A percentile compares a stretch with the other conserved stretches of the same genome.
phyloP scores from a whole-genome alignment of 163 green algal species.

The Chlamydomonas reinhardtii region DNA sequence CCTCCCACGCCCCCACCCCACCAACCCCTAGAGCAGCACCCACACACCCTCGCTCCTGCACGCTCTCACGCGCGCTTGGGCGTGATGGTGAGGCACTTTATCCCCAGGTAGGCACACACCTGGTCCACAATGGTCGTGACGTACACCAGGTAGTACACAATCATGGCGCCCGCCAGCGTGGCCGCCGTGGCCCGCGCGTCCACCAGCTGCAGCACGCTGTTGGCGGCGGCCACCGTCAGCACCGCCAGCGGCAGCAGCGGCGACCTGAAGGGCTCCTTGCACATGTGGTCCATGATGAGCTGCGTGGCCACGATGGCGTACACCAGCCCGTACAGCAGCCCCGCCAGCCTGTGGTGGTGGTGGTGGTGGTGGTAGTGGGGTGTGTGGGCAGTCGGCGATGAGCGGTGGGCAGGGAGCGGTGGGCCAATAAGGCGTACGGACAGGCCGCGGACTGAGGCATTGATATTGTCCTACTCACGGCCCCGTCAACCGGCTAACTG shows the following conservation, averaged over 20 bases:
- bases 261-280: slow-evolving; percentile 85
- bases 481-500: too few relatives aligned
- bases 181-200: slow-evolving; percentile 56
- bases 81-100: slow-evolving; percentile 86
- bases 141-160: slow-evolving; percentile 82
- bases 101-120: slow-evolving; percentile 83
- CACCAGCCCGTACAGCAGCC: slow-evolving; percentile 38
- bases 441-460: too few relatives aligned
- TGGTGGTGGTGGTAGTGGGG: too few relatives aligned
- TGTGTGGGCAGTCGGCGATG: too few relatives aligned
- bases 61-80: slow-evolving; percentile 11
- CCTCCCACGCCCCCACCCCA: neutral
- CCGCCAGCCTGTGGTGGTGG: slow-evolving; percentile 1
- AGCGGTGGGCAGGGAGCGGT: too few relatives aligned
- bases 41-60: too few relatives aligned
- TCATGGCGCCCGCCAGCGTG: slow-evolving; percentile 50
- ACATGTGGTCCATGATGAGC: slow-evolving; percentile 92
- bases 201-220: slow-evolving; percentile 52
- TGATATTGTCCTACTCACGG: too few relatives aligned
- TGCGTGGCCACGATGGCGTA: slow-evolving; percentile 81
- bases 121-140: slow-evolving; percentile 77
- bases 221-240: slow-evolving; percentile 49
- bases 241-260: slow-evolving; percentile 54
- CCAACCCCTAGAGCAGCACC: neutral
- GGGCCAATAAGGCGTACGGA: too few relatives aligned